These are phyloP conservation scores for Gryganskiella cystojenkinii DNA, from an alignment of 192 early-diverging fungal genomes.

Conservation along the genomic window DNA sequence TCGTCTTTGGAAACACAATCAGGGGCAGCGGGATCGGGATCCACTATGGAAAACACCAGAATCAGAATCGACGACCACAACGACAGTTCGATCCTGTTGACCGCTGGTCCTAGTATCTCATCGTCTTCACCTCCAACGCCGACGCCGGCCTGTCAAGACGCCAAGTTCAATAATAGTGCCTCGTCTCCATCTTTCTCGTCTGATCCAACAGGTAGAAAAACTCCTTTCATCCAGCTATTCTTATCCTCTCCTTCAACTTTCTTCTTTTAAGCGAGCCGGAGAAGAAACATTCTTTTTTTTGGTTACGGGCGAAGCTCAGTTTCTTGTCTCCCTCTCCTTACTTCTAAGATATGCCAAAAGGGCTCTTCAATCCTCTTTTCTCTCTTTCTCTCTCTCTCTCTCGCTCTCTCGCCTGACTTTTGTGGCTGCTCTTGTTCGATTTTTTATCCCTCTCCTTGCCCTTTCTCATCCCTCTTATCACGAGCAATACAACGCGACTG, in stretches of 20 bases:
- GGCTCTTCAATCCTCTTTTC: background rate
- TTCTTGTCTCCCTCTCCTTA: background rate
- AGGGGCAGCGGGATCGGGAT: too few species aligned
- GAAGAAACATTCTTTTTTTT: too few species aligned
- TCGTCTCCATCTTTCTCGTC: too few species aligned
- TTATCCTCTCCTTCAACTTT: too few species aligned
- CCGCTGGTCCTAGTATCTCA: background rate
- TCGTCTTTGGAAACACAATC: too few species aligned
- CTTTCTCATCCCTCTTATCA: slow-evolving; percentile 11
- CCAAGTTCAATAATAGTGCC: too few species aligned
- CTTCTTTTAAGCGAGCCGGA: too few species aligned
- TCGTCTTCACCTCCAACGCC: slow-evolving; percentile 34
- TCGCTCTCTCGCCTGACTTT: background rate
- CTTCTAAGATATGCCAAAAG: background rate
- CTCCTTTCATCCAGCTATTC: too few species aligned
- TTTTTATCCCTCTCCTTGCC: background rate
- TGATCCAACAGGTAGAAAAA: too few species aligned
- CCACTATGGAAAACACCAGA: too few species aligned
- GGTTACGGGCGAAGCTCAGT: background rate
- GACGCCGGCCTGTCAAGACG: slow-evolving; percentile 9
- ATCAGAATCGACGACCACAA: background rate
- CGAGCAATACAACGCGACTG: background rate
- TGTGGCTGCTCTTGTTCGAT: background rate
- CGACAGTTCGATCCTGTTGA: background rate
- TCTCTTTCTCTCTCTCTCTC: slow-evolving; percentile 2